phyloP scores from a whole-genome alignment of 257 asterid genomes.

The Solanum etuberosum region DNA sequence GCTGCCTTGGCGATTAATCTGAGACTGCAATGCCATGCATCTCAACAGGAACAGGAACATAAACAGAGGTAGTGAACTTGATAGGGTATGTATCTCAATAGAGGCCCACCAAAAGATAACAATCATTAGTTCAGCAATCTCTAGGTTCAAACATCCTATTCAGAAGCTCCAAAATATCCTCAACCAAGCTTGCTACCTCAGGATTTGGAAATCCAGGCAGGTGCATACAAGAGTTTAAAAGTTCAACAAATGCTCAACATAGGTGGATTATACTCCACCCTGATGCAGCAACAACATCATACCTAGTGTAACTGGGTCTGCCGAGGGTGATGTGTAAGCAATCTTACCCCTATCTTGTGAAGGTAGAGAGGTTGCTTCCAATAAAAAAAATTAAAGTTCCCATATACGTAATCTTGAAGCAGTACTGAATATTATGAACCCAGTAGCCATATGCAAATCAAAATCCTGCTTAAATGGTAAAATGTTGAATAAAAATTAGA shows the following conservation, averaged over 20 bases:
- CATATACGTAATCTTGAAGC: neutral
- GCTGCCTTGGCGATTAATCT: neutral
- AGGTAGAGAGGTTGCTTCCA: neutral
- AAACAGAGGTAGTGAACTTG: neutral
- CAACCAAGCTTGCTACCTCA: neutral
- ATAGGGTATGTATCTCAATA: neutral
- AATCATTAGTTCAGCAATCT: neutral
- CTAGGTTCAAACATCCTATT: neutral
- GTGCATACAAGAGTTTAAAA: neutral
- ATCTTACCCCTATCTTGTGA: neutral
- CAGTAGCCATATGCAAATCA: neutral
- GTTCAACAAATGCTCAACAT: neutral
- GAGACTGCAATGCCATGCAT: neutral
- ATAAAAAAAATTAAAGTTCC: neutral
- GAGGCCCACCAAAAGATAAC: neutral
- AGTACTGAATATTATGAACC: neutral
- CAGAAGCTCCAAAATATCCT: neutral
- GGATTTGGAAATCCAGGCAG: neutral
- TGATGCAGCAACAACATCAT: neutral
- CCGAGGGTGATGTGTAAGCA: neutral
- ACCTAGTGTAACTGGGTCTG: neutral
- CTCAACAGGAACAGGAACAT: neutral
- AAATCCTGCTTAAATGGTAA: neutral
- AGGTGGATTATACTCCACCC: neutral
- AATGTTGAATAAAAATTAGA: neutral